Conservation (phyloP, 1,284 basidiomycete genomes). For the Apiotrichum veenhuisii region DNA sequence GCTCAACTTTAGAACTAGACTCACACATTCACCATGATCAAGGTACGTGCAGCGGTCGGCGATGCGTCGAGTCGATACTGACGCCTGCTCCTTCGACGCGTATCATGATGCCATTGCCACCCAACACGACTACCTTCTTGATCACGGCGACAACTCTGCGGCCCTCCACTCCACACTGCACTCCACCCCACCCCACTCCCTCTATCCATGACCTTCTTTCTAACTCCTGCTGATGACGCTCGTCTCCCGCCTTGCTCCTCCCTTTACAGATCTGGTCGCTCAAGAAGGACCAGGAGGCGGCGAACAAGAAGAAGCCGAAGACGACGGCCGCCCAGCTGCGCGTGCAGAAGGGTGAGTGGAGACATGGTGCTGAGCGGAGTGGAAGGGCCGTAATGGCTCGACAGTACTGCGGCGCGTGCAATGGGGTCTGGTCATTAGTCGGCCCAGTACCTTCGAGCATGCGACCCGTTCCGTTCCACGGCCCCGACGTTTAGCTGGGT, state of each 20-base stretch:
- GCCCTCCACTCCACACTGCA: not conserved
- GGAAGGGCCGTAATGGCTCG: too few species aligned
- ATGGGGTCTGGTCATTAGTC: too few species aligned
- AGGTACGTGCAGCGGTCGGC: conserved; percentile 46
- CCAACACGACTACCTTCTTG: not conserved
- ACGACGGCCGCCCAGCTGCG: conserved; percentile 95
- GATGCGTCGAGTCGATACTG: not conserved
- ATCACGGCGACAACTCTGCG: too few species aligned
- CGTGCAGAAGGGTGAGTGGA: conserved; percentile 84
- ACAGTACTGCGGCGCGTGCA: too few species aligned
- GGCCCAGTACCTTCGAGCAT: too few species aligned
- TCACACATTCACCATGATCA: conserved; percentile 49
- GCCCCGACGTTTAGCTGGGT: too few species aligned
- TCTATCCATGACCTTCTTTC: too few species aligned
- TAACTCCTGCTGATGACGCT: not conserved
- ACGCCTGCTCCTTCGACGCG: not conserved
- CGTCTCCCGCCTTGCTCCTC: too few species aligned
- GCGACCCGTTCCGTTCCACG: too few species aligned
- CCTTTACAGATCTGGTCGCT: conserved; percentile 98
- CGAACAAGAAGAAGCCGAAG: conserved; percentile 92
- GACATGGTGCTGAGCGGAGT: too few species aligned
- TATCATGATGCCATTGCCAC: not conserved
- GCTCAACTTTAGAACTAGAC: not conserved
- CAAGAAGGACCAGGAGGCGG: conserved; percentile 90
- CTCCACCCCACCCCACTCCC: not conserved